Conservation (phyloP, 306 rosid genomes). For the Crataegus laevigata region DNA sequence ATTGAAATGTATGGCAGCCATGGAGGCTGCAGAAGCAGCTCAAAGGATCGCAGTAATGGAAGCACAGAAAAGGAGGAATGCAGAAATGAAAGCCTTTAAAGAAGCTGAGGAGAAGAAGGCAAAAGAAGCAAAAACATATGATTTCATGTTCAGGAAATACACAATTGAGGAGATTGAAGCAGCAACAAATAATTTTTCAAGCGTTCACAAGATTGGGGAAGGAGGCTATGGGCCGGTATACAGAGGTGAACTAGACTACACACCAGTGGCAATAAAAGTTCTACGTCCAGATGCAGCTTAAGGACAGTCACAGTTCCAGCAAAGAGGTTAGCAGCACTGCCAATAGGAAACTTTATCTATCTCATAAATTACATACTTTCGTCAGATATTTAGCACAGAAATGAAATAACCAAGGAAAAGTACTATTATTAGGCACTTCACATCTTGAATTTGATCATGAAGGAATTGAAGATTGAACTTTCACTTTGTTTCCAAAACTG, state of each 20-base stretch:
- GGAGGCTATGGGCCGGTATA: constrained; percentile 60
- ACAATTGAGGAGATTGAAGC: constrained; percentile 55
- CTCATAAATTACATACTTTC: not conserved
- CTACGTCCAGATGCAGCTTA: constrained; percentile 70
- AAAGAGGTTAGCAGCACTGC: constrained; percentile 39
- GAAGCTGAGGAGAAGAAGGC: constrained; percentile 35
- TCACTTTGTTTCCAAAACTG: not conserved
- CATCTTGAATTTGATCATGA: not conserved
- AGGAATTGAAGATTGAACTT: not conserved
- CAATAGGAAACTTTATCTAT: not conserved
- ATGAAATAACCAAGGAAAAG: not conserved
- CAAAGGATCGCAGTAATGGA: constrained; percentile 43
- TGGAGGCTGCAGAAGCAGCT: constrained; percentile 66
- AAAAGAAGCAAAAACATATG: not conserved
- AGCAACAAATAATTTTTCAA: constrained; percentile 45
- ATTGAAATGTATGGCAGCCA: constrained; percentile 46
- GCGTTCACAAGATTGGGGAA: constrained; percentile 56
- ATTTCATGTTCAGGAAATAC: constrained; percentile 57
- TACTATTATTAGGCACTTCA: not conserved
- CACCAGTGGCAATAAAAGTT: constrained; percentile 66
- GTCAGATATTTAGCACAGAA: not conserved
- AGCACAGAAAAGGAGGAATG: constrained; percentile 43
- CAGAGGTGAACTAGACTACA: too few species aligned
- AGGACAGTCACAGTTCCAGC: constrained; percentile 74
- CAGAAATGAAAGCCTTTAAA: constrained; percentile 32